These are phyloP conservation scores for Penicillium polonicum DNA, from an alignment of 2,329 filamentous ascomycete species.

Conservation along the genomic window DNA sequence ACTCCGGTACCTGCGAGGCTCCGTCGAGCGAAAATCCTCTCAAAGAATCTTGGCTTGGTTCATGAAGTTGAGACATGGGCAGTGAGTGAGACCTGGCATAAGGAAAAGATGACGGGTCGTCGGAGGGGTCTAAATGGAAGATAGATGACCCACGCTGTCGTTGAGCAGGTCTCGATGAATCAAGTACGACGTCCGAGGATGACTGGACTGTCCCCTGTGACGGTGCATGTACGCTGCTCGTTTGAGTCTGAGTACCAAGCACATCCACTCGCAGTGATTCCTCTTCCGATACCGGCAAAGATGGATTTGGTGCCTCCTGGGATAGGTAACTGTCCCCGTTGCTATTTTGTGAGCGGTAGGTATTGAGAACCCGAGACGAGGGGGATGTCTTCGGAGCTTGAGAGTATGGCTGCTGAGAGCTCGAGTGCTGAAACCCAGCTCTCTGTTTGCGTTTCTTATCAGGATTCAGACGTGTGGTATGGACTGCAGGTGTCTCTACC, in stretches of 20 bases:
- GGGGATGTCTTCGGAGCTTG: constrained; percentile 32
- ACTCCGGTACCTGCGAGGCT: neutral
- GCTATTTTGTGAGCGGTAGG: constrained; percentile 29
- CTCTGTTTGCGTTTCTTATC: neutral
- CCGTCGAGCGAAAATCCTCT: neutral
- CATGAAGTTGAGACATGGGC: constrained; percentile 5
- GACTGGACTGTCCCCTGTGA: constrained; percentile 20
- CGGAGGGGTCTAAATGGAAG: constrained; percentile 8
- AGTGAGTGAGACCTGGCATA: constrained; percentile 23
- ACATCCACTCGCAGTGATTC: constrained; percentile 15
- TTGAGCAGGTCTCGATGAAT: constrained; percentile 26
- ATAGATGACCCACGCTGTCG: constrained; percentile 15
- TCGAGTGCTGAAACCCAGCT: neutral
- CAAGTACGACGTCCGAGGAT: constrained; percentile 19
- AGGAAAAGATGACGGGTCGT: constrained; percentile 17
- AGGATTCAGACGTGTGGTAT: constrained; percentile 10
- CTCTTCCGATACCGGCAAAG: neutral
- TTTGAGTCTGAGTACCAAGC: constrained; percentile 27
- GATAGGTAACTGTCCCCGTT: constrained; percentile 17
- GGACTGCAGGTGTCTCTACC: constrained; percentile 29
- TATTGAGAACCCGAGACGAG: constrained; percentile 36
- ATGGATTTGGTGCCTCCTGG: constrained; percentile 15
- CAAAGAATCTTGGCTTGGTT: constrained; percentile 6
- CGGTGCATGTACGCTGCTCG: constrained; percentile 16
- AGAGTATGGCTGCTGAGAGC: constrained; percentile 20